Base-by-base conservation (phyloP, 2,329 filamentous ascomycete species). In the Fusarium nematophilum region DNA sequence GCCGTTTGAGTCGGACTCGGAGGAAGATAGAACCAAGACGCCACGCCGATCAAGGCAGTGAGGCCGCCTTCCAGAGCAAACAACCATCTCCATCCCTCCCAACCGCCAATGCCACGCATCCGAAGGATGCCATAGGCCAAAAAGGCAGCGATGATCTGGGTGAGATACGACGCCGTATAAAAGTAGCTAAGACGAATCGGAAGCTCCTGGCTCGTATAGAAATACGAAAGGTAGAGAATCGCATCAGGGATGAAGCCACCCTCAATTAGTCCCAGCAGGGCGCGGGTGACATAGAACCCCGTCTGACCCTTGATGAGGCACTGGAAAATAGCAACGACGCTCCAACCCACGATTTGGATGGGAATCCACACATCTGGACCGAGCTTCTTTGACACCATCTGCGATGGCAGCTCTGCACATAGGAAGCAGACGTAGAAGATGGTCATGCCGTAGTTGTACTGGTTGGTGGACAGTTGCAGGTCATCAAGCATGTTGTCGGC, bases 211-310 rank as follows among this genome's bases (percentile, higher is more conserved):
- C 37, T 36, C 6, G 40, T 90, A 73, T 90, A 92, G 74, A 87
- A 91, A 72, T 91, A 91, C 10, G 82, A 86, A 2, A 90, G 77
- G 67, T 90, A 90, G 0, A 88, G 75, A 38, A 88, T 83, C n/a
- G 46, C 34, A 14, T 60, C 57, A 3, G 57, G 57, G 14, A 60
- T 60, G 14, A 60, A 60, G 7, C 57, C 53, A 15, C 57, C 57
- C 14, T 60, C 40, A 8, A 57, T 27, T 7, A 60, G n/a, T 2
- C 47, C 53, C 9, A 60, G 36, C 3, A 51, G 15, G 18, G 48
- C 48, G 13, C 48, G 48, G 17, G 21, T 25, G n/a, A n/a, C n/a
- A n/a, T n/a, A n/a, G n/a, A n/a, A n/a, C n/a, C n/a, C n/a, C n/a
- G n/a, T n/a, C n/a, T n/a, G n/a, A n/a, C n/a, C n/a, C n/a, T n/a